Percentiles rank a stretch among this genome's conserved stretches.
Conservation (phyloP, 345 rosid species). For the Capsella bursapastoris region DNA sequence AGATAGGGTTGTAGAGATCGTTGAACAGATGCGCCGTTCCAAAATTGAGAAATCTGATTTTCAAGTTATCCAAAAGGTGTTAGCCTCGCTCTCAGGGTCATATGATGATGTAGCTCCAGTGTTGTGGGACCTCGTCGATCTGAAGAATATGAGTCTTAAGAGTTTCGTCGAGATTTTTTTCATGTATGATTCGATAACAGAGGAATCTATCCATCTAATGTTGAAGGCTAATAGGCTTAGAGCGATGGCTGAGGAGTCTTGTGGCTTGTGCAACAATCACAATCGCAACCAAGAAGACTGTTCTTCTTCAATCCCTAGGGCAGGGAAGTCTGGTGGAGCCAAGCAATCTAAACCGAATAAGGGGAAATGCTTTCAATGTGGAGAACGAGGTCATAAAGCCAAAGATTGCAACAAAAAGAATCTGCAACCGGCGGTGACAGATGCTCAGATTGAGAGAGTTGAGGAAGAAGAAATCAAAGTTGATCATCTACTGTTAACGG, state of each 20-base stretch:
- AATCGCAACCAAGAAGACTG: background rate
- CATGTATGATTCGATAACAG: background rate
- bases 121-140: constrained; percentile 21
- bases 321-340: background rate
- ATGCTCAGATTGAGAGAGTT: background rate
- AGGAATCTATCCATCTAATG: background rate
- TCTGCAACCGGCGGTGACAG: background rate
- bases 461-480: background rate
- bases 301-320: background rate
- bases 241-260: background rate
- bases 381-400: constrained; percentile 8
- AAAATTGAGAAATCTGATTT: constrained; percentile 14
- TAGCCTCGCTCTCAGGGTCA: constrained; percentile 1
- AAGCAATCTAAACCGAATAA: background rate
- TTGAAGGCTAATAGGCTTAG: background rate
- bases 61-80: constrained; percentile 20
- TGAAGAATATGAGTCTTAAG: constrained; percentile 11
- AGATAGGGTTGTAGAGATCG: constrained; percentile 21
- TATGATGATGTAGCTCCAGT: background rate
- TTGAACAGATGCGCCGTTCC: constrained; percentile 10
- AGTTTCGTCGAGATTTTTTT: background rate
- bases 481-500: constrained; percentile 14
- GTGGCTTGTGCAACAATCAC: constrained; percentile 14
- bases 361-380: constrained; percentile 15
- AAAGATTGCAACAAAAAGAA: constrained; percentile 8